Percentiles rank a stretch among this genome's conserved stretches.
Evolutionary conservation across 2,329 filamentous ascomycete species (phyloP).

Genomic region (Penicillium capsulatum): DNA sequence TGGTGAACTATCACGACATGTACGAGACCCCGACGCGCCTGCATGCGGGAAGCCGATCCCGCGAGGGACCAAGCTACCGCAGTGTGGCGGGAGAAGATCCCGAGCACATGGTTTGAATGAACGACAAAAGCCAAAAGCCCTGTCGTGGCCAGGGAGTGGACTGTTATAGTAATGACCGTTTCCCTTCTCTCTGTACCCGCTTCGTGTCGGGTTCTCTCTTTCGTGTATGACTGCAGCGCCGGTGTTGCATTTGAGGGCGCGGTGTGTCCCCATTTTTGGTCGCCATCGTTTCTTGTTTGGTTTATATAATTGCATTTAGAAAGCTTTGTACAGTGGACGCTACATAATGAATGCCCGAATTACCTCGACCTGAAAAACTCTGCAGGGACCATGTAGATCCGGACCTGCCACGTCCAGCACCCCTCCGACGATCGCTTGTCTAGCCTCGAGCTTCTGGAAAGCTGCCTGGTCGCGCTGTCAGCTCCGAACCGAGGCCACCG

Average conservation of each 20-base stretch:
- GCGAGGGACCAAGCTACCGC: slow-evolving; percentile 52
- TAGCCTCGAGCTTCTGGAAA: slow-evolving; percentile 10
- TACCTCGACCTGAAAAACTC: background rate
- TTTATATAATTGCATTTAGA: slow-evolving; percentile 10
- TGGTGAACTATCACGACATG: slow-evolving; percentile 81
- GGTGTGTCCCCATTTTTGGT: slow-evolving; percentile 3
- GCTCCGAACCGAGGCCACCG: slow-evolving; percentile 5
- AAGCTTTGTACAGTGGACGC: slow-evolving; percentile 20
- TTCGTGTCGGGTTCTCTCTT: slow-evolving; percentile 1
- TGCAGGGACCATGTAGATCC: background rate
- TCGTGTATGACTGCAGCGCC: slow-evolving; percentile 15
- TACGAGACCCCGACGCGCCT: slow-evolving; percentile 79
- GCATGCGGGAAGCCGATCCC: slow-evolving; percentile 47
- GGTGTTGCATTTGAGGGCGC: slow-evolving; percentile 17
- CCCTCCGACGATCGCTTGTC: slow-evolving; percentile 2
- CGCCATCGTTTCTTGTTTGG: background rate
- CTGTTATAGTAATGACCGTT: background rate
- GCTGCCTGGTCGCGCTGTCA: slow-evolving; percentile 1
- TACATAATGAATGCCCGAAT: slow-evolving; percentile 13
- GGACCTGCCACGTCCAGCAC: background rate
- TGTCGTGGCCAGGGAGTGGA: background rate
- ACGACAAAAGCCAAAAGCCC: no score
- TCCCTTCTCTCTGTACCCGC: background rate
- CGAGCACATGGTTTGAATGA: slow-evolving; percentile 31
- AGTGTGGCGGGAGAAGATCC: slow-evolving; percentile 46